Base-by-base conservation (phyloP, 768 basidiomycete species). In the Roridomyces roridus region DNA sequence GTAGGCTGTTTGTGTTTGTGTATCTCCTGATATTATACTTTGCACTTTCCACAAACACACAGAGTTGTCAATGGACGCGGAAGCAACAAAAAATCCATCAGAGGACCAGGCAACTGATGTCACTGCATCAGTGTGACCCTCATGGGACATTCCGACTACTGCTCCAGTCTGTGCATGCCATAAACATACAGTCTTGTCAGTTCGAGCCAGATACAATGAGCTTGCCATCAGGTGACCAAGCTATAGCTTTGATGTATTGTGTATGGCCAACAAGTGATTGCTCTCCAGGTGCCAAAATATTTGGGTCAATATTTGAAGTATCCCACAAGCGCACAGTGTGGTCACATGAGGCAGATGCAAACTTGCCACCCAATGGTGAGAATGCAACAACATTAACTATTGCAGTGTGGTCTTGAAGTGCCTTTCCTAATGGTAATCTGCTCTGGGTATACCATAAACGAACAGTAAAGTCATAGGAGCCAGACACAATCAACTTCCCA, bases 171-270 rank as follows among this genome's bases (percentile, higher is more conserved):
- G n/a, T 8, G 46, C 41, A 64, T 84, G 79, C 83, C 83, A 85
- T 1, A 83, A 69, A 15, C 77, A 72, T 20, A 84, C 68, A 14
- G 81, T 81, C 62, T 80, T 77, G 71, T 85, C 82, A n/a, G 67
- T 81, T 77, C 17, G 55, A 60, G 0, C 79, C 81, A 6, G 79
- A 81, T 8, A 81, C 70, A 29, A 84, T 40, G 37, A 7, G 37
- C 14, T 6, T 7, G 14, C 29, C 29, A 31, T 31, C 29, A 7
- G 29, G 29, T 31, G 29, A 31, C 7, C 6, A 31, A 31, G 29
- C 29, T 7, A 31, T 14, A 14, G 29, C 6, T 7, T 31, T 31
- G 6, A 31, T 14, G 14, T 14, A 6, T 7, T 31, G 7, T 31
- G 29, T 31, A 31, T 31, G 29, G 14, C 29, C 29, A n/a, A n/a